A percentile compares a stretch with the other conserved stretches of the same genome.
Conservation (phyloP, 2,329 filamentous ascomycete genomes). For the Scorias spongiosa region DNA sequence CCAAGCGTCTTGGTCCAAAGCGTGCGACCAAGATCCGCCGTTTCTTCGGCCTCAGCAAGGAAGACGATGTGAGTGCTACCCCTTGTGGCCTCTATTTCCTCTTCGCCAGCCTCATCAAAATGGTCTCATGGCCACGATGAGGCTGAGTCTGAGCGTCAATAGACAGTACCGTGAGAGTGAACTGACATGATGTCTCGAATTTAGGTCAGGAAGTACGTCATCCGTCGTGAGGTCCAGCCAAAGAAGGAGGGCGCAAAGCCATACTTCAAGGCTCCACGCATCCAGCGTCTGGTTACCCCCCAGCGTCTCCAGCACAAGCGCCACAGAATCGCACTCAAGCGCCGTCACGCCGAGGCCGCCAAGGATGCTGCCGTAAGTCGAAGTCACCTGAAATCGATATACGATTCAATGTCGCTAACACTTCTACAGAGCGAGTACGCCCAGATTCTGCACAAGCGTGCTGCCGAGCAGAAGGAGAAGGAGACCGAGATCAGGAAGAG, state of each 20-base stretch:
- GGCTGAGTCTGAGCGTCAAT: constrained; percentile 17
- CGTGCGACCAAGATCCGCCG: constrained; percentile 98
- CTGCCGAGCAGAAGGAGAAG: constrained; percentile 86
- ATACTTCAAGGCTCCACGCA: constrained; percentile 99
- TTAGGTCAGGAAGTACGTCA: constrained; percentile 98
- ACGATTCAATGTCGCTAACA: constrained; percentile 21
- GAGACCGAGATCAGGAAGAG: constrained; percentile 94
- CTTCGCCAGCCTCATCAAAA: constrained; percentile 39
- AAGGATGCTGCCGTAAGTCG: constrained; percentile 94
- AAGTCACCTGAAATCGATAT: constrained; percentile 1
- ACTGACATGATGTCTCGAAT: constrained; percentile 19
- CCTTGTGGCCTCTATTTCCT: constrained; percentile 31
- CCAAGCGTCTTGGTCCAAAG: constrained; percentile 99
- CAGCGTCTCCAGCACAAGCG: constrained; percentile 99
- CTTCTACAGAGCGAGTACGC: constrained; percentile 76
- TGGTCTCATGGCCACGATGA: constrained; percentile 3
- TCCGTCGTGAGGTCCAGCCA: constrained; percentile 92
- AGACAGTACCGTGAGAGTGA: constrained; percentile 4
- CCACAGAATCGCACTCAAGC: constrained; percentile 95
- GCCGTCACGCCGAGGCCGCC: constrained; percentile 87
- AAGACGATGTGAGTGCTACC: constrained; percentile 91
- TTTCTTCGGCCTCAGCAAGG: constrained; percentile 99
- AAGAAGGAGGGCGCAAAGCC: constrained; percentile 95
- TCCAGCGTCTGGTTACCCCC: constrained; percentile 98
- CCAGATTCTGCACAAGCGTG: constrained; percentile 90